phyloP scores from a whole-genome alignment of 2,329 filamentous ascomycete species.

The Paecilomyces formosus region DNA sequence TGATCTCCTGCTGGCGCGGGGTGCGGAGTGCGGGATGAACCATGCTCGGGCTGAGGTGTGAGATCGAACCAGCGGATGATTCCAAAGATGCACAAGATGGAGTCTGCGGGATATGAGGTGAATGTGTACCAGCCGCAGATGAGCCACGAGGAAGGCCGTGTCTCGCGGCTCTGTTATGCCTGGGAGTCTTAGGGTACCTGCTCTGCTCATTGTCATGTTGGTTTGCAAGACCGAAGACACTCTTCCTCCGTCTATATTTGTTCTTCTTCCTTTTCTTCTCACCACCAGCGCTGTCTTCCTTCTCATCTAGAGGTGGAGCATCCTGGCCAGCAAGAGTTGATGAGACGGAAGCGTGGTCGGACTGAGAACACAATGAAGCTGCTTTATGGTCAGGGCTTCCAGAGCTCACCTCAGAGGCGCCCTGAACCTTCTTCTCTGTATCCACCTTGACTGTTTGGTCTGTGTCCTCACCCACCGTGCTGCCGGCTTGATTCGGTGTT shows the following conservation, averaged over 20 bases:
- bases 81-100: not conserved
- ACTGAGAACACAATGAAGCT: not conserved
- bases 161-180: conserved; percentile 1
- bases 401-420: not conserved
- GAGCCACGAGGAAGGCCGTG: not conserved
- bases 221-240: conserved; percentile 11
- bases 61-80: not conserved
- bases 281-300: not conserved
- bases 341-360: not conserved
- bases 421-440: not conserved
- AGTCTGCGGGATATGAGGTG: not conserved
- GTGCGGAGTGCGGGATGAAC: conserved; percentile 9
- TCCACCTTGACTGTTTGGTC: not conserved
- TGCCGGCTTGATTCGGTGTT: not conserved
- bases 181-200: conserved; percentile 6
- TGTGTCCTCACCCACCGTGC: not conserved
- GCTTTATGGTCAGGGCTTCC: conserved; percentile 3
- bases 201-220: conserved; percentile 5
- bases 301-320: not conserved
- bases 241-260: conserved; percentile 6
- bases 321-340: not conserved
- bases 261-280: conserved; percentile 2
- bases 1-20: conserved; percentile 5
- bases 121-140: not conserved
- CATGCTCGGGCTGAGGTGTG: conserved; percentile 3